phyloP scores from a whole-genome alignment of 768 basidiomycete genomes.

The Asterophora lycoperdoides region DNA sequence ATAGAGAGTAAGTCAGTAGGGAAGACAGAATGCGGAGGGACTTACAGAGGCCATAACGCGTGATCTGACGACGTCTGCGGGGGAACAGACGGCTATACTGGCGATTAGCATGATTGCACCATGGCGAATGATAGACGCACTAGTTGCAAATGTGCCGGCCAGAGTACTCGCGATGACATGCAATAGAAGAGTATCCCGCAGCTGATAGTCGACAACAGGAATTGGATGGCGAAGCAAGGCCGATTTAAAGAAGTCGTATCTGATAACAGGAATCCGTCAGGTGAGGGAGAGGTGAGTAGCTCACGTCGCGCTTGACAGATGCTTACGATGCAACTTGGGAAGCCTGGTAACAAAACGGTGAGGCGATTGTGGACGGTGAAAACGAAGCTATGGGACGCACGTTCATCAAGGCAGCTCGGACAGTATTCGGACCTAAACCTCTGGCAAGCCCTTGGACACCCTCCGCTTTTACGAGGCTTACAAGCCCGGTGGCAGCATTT shows the following conservation, averaged over 20 bases:
- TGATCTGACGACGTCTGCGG: slow-evolving; percentile 72
- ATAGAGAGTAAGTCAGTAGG: slow-evolving; percentile 6
- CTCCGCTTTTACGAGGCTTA: slow-evolving; percentile 60
- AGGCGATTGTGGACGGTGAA: not conserved
- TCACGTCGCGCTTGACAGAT: not conserved
- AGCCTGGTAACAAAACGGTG: slow-evolving; percentile 35
- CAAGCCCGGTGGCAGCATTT: slow-evolving; percentile 74
- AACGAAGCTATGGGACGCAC: slow-evolving; percentile 9
- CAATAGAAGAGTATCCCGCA: slow-evolving; percentile 62
- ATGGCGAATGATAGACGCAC: slow-evolving; percentile 35
- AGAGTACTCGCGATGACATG: slow-evolving; percentile 64
- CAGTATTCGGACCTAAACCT: slow-evolving; percentile 77
- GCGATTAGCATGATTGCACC: slow-evolving; percentile 1
- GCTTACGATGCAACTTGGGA: slow-evolving; percentile 85
- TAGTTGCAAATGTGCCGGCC: slow-evolving; percentile 75
- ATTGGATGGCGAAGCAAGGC: slow-evolving; percentile 47
- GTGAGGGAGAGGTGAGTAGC: not conserved
- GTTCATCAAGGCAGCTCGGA: slow-evolving; percentile 26
- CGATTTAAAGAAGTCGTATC: slow-evolving; percentile 76
- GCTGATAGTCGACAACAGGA: slow-evolving; percentile 54
- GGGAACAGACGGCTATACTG: slow-evolving; percentile 65
- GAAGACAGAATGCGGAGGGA: slow-evolving; percentile 1
- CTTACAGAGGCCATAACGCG: slow-evolving; percentile 74
- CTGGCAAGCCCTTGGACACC: slow-evolving; percentile 64
- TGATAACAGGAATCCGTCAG: slow-evolving; percentile 21